phyloP scores from a whole-genome alignment of 139 green algal genomes.

The Diplosphaera chodatii region DNA sequence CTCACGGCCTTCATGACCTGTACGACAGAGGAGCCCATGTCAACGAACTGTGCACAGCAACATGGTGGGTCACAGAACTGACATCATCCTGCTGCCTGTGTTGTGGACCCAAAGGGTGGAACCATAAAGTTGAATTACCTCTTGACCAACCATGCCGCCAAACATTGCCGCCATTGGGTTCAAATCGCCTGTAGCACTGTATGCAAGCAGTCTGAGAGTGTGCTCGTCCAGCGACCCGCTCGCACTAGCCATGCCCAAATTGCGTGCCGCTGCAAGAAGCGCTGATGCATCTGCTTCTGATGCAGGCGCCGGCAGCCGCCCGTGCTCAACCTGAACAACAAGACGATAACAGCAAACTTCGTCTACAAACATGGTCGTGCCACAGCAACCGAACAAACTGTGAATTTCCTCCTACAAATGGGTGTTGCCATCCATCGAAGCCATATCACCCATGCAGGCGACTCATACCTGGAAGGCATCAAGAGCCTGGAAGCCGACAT shows the following conservation, averaged over 20 bases:
- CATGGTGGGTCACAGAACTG: too few species aligned
- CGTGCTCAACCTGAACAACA: conserved; percentile 46
- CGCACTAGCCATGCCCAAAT: conserved; percentile 45
- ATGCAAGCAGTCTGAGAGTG: conserved; percentile 51
- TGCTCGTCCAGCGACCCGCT: conserved; percentile 48
- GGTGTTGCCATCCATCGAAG: too few species aligned
- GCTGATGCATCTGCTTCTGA: conserved; percentile 57
- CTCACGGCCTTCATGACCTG: conserved; percentile 88
- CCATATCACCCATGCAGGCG: too few species aligned
- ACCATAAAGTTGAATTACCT: conserved; percentile 68
- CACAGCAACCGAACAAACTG: too few species aligned
- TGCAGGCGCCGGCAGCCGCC: conserved; percentile 54
- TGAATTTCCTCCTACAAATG: too few species aligned
- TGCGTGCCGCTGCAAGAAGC: conserved; percentile 51
- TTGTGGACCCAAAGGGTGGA: too few species aligned
- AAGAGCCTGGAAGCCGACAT: conserved; percentile 90
- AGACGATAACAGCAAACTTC: too few species aligned
- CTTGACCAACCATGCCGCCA: conserved; percentile 93
- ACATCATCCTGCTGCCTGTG: too few species aligned
- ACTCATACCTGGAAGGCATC: conserved; percentile 67
- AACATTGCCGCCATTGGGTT: conserved; percentile 95
- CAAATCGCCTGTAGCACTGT: conserved; percentile 54
- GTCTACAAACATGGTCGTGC: too few species aligned
- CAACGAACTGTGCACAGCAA: too few species aligned
- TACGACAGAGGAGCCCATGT: too few species aligned